Evolutionary conservation across 306 rosid genomes (phyloP).

Genomic region (Dryas octopetala): DNA sequence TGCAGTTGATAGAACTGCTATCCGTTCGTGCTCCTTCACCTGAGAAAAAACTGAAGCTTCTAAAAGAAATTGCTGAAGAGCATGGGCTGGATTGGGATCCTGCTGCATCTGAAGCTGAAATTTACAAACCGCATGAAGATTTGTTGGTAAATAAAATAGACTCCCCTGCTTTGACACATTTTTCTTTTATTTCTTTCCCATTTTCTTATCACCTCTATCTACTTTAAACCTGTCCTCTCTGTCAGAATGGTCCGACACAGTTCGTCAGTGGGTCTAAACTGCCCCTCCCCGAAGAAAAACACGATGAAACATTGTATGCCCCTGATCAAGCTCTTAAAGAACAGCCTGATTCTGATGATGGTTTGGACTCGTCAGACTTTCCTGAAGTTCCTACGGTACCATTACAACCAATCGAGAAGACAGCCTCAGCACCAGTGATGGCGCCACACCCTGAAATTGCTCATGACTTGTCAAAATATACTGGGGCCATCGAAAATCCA

Average conservation of each 20-base stretch:
- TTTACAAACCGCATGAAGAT: conserved; percentile 77
- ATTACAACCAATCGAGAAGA: conserved; percentile 36
- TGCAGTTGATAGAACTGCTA: conserved; percentile 82
- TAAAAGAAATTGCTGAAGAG: conserved; percentile 93
- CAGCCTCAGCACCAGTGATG: conserved; percentile 55
- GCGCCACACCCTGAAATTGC: conserved; percentile 36
- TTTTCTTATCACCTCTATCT: background rate
- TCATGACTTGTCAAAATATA: conserved; percentile 34
- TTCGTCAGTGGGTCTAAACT: conserved; percentile 54
- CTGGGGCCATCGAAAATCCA: conserved; percentile 29
- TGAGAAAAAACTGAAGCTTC: conserved; percentile 78
- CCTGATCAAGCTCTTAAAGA: conserved; percentile 45
- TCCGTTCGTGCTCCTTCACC: conserved; percentile 90
- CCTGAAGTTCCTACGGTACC: conserved; percentile 78
- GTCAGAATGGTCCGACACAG: conserved; percentile 72
- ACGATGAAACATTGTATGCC: conserved; percentile 38
- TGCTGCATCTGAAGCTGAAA: conserved; percentile 75
- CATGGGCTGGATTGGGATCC: conserved; percentile 95
- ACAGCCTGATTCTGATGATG: conserved; percentile 68
- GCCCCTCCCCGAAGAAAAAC: conserved; percentile 76
- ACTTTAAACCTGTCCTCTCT: conserved; percentile 23
- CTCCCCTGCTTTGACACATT: conserved; percentile 18
- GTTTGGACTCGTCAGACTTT: conserved; percentile 60
- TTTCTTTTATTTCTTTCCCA: conserved; percentile 1
- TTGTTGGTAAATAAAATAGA: conserved; percentile 52